Evolutionary conservation across 2,329 filamentous ascomycete species (phyloP).

Genomic region (Cadophora sp.): DNA sequence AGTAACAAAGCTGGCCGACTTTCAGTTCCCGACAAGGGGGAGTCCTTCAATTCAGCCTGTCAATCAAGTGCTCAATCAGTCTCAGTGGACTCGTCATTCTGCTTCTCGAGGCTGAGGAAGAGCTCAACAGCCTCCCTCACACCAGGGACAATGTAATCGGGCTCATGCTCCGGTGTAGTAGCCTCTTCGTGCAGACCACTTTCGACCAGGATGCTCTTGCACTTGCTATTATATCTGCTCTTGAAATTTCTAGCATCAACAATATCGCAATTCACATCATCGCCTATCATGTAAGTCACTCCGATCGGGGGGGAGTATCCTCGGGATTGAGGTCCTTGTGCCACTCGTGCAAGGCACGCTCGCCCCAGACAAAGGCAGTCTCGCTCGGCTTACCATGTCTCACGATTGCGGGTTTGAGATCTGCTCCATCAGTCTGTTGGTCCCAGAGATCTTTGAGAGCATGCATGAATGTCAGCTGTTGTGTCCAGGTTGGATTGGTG

Average conservation of each 20-base stretch:
- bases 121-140: conserved; percentile 1
- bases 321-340: not conserved
- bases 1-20: not conserved
- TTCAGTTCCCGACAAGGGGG: not conserved
- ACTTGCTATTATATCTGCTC: conserved; percentile 64
- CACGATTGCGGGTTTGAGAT: not conserved
- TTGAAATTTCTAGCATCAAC: conserved; percentile 52
- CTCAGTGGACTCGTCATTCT: not conserved
- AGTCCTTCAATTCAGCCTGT: too few species aligned
- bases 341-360: conserved; percentile 43
- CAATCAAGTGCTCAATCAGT: too few species aligned
- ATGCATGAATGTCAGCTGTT: conserved; percentile 67
- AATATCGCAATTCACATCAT: conserved; percentile 48
- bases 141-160: conserved; percentile 55
- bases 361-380: conserved; percentile 72
- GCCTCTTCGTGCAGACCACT: conserved; percentile 65
- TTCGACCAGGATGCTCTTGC: conserved; percentile 70
- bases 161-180: conserved; percentile 55
- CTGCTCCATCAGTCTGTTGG: not conserved
- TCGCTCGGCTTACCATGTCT: conserved; percentile 18
- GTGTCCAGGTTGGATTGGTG: not conserved
- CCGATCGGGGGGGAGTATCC: conserved; percentile 46
- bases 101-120: not conserved
- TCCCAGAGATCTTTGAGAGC: conserved; percentile 14
- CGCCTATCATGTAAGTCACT: conserved; percentile 77